phyloP scores from a whole-genome alignment of 2,329 filamentous ascomycete species.

The Botrytis medusae region DNA sequence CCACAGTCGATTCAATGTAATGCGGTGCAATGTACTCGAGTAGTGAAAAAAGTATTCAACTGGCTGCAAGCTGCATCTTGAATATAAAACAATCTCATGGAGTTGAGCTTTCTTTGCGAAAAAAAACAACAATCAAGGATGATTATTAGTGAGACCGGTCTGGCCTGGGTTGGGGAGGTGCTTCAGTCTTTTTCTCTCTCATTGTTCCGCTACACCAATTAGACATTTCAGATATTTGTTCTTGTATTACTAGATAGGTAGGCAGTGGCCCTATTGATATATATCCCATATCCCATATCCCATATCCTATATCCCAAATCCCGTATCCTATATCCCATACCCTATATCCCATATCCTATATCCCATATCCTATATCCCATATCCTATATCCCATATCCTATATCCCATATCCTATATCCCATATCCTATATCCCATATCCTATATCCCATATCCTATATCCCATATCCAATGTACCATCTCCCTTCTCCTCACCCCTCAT shows the following conservation, averaged over 20 bases:
- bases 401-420: not conserved
- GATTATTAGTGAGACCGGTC: not conserved
- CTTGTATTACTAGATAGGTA: not conserved
- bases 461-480: too few relatives aligned
- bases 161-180: not conserved
- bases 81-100: not conserved
- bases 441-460: too few relatives aligned
- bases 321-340: not conserved
- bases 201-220: not conserved
- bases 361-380: not conserved
- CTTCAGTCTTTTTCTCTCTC: not conserved
- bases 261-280: not conserved
- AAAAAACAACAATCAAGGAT: not conserved
- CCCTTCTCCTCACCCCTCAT: not conserved
- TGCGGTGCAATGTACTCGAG: not conserved
- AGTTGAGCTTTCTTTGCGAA: not conserved
- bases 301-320: not conserved
- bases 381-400: not conserved
- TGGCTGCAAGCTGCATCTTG: not conserved
- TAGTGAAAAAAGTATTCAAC: not conserved
- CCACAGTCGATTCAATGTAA: too few relatives aligned
- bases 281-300: not conserved
- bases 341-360: not conserved
- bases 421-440: not conserved
- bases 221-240: not conserved